These are phyloP conservation scores for Trichoderma atroviride DNA, from an alignment of 2,329 filamentous ascomycete species.

Conservation along the genomic window DNA sequence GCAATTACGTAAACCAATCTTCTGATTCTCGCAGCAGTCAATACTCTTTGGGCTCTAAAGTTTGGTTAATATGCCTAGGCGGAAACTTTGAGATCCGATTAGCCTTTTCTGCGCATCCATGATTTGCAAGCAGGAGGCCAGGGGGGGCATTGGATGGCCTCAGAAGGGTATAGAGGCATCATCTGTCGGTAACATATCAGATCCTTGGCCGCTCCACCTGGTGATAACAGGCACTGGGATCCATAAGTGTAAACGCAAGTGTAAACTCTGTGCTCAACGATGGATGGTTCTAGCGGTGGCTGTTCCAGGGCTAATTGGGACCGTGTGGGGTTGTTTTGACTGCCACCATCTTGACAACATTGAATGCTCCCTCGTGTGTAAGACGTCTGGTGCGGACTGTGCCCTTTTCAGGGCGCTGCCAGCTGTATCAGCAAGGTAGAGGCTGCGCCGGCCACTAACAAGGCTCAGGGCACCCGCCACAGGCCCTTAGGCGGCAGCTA, in stretches of 20 bases:
- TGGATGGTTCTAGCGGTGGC: not conserved
- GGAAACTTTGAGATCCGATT: not conserved
- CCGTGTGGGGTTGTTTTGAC: not conserved
- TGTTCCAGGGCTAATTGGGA: not conserved
- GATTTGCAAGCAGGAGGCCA: not conserved
- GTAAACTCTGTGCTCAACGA: conserved; percentile 6
- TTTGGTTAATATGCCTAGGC: not conserved
- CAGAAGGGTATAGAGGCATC: not conserved
- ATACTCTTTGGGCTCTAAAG: not conserved
- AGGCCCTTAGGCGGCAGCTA: not conserved
- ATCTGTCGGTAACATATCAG: not conserved
- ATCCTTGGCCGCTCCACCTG: not conserved
- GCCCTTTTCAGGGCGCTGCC: not conserved
- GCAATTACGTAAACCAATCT: not conserved
- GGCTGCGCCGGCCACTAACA: not conserved
- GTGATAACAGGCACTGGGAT: not conserved
- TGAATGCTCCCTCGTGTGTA: not conserved
- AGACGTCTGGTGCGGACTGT: not conserved
- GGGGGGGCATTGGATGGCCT: not conserved
- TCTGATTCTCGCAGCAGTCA: not conserved
- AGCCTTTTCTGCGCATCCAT: not conserved
- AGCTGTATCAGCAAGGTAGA: not conserved
- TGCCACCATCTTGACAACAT: not conserved
- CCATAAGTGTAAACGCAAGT: conserved; percentile 7
- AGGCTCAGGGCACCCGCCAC: conserved; percentile 1